Base-by-base conservation (phyloP, 2,329 filamentous ascomycete species). In the Trichocomaceae sp. region DNA sequence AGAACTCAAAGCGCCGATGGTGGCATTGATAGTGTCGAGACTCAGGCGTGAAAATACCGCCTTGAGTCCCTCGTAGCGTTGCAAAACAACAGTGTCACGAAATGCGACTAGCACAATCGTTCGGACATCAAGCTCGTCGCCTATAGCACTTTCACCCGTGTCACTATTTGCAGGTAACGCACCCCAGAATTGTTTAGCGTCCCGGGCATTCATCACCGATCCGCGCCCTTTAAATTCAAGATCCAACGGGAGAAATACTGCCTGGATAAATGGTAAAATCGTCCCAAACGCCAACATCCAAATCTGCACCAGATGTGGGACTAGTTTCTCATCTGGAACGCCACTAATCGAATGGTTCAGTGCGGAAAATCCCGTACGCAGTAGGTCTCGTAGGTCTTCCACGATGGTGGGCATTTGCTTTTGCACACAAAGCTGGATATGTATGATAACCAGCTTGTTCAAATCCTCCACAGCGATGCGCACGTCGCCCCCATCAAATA, bases 211-310 rank as follows among this genome's bases (percentile, higher is more conserved):
- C 81, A 97, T 86, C 54, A 97, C 81, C 0, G 83, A 78, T 15
- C 93, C 93, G 47, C 82, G 81, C 5, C 92, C 93, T 52, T 89
- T 86, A 67, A 99, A 95, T 68, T 99, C 93, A 10, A 96, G 81
- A 65, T 99, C 93, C 1, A 99, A 75, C 0, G 91, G 93, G 1
- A 99, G 76, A 66, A 99, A 96, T 1, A 96, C 91, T 1, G 92
- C 90, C 74, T 97, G 92, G 63, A 99, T 85, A 66, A 96, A 97
- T 0, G 93, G 93, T 5, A 97, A 74, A 37, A 97, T 88, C 6
- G 83, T 87, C 2, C 90, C 92, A 64, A 96, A 96, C 0, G 93
- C 91, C 47, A 93, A 85, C 57, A 95, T 83, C 93, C 93, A 99
- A 66, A 96, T 84, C 67, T 96, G 90, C 2, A 96, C 92, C 0